Evolutionary conservation across 208 protist genomes (phyloP).

Genomic region (Novymonas esmeraldas): DNA sequence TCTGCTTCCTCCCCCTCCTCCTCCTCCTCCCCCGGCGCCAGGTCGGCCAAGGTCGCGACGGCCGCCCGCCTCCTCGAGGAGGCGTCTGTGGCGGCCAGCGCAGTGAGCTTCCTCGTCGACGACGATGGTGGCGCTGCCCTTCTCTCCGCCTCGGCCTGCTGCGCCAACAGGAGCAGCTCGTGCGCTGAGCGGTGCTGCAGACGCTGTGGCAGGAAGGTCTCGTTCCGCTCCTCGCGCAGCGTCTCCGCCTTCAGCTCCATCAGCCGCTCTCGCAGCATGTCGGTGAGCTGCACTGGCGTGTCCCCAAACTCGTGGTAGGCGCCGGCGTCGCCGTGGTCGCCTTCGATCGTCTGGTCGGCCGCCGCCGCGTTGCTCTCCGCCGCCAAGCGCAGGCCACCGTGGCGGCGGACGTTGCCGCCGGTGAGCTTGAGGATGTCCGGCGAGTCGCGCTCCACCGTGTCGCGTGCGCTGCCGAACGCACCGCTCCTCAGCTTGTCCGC

Average conservation of each 20-base stretch:
- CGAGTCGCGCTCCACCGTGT: slow-evolving; percentile 38
- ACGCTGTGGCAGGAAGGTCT: slow-evolving; percentile 73
- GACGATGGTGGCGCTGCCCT: background rate
- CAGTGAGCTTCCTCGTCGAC: background rate
- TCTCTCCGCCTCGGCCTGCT: slow-evolving; percentile 8
- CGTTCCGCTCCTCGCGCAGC: slow-evolving; percentile 75
- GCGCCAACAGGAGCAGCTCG: slow-evolving; percentile 28
- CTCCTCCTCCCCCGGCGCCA: slow-evolving; percentile 22
- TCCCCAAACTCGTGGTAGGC: slow-evolving; percentile 61
- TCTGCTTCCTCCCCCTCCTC: background rate
- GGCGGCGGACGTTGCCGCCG: slow-evolving; percentile 49
- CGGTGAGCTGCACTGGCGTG: slow-evolving; percentile 84
- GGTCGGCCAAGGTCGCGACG: slow-evolving; percentile 47
- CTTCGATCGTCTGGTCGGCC: slow-evolving; percentile 78
- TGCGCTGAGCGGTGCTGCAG: slow-evolving; percentile 41
- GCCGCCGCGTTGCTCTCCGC: slow-evolving; percentile 69
- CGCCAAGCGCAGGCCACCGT: slow-evolving; percentile 50
- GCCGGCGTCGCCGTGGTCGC: slow-evolving; percentile 28
- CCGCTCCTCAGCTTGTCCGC: slow-evolving; percentile 23
- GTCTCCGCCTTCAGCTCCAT: slow-evolving; percentile 87
- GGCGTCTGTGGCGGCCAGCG: background rate
- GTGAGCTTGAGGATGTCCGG: slow-evolving; percentile 81
- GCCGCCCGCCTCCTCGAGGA: background rate
- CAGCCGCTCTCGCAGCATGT: slow-evolving; percentile 88
- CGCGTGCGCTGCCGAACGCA: slow-evolving; percentile 6